Base-by-base conservation (phyloP, 2,329 filamentous ascomycete species). In the Cercospora beticola region DNA sequence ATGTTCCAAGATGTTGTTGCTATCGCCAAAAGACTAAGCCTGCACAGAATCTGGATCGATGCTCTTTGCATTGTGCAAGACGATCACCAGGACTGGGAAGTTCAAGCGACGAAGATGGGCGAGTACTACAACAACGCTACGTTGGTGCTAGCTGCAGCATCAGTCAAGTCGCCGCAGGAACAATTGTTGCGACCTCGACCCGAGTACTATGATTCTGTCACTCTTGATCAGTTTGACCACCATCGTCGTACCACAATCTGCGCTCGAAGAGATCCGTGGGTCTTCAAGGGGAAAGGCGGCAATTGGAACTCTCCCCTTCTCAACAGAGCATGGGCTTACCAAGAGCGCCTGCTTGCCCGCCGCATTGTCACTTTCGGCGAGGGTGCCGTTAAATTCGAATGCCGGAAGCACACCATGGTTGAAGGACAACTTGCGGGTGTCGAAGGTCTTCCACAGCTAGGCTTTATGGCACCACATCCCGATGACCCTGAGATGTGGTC, bases 31-130 rank as follows among this genome's bases (percentile, higher is more conserved):
- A 56, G 21, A 56, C 30, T 56, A n/a, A 5, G 49, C 5, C 23
- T 56, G 49, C 12, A 56, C 23, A 28, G 6, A 9, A 56, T 67
- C 16, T 64, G 60, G 60, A 64, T 67, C n/a, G 65, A 67, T 46
- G 62, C 61, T 4, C 40, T 67, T 5, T 68, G 66, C 61, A 68
- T 68, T 33, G 43, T 64, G 28, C 66, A 68, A 59, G 66, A 68
- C 62, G 23, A 23, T 16, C 43, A 28, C 10, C 33, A 30, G 16
- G 65, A 68, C 43, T 64, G 61, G 65, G n/a, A 56, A 43, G 5
- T 40, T 10, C 46, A 67, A 26, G 30, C 49, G 5, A 49, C 61
- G 12, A 43, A 33, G 9, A 64, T 67, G 59, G 64, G 54, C 14
- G 31, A 65, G n/a, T 31, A 57, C 23, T 64, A 64, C 52, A 58